phyloP scores from a whole-genome alignment of 495 filamentous ascomycete species.

The Podospora pseudocomata region DNA sequence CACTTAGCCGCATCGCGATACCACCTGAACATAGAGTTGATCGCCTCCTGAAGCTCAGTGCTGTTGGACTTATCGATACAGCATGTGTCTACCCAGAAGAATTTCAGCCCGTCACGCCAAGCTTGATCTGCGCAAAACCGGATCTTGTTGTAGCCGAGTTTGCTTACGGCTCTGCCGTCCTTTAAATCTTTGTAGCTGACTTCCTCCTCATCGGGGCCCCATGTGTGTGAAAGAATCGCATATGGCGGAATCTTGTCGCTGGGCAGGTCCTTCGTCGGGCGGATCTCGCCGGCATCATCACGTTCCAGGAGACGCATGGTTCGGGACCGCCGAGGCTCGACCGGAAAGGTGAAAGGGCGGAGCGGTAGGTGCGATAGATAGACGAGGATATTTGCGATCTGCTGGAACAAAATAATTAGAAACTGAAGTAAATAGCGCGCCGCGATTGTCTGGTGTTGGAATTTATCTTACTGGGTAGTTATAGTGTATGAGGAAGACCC shows the following conservation, averaged over 20 bases:
- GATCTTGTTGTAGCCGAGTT: slow-evolving; percentile 23
- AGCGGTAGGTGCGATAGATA: too few species aligned
- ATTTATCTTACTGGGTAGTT: too few species aligned
- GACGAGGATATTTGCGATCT: too few species aligned
- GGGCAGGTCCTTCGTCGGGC: not conserved
- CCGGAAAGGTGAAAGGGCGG: too few species aligned
- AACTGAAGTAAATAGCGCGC: too few species aligned
- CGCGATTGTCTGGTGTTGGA: too few species aligned
- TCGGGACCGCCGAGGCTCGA: too few species aligned
- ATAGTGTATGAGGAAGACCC: too few species aligned
- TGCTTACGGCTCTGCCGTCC: not conserved
- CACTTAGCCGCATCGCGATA: slow-evolving; percentile 29
- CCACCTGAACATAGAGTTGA: slow-evolving; percentile 47
- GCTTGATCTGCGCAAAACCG: slow-evolving; percentile 29
- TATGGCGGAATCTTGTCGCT: slow-evolving; percentile 25
- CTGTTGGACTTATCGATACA: slow-evolving; percentile 42
- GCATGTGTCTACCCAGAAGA: slow-evolving; percentile 41
- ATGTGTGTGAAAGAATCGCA: slow-evolving; percentile 39
- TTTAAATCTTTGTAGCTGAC: slow-evolving; percentile 24
- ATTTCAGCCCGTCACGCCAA: slow-evolving; percentile 18
- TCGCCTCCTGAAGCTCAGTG: slow-evolving; percentile 37
- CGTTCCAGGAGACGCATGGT: not conserved
- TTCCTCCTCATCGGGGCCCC: slow-evolving; percentile 25
- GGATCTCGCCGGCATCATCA: not conserved
- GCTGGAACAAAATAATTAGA: too few species aligned